Percentiles rank a stretch among this genome's conserved stretches.
phyloP scores from a whole-genome alignment of 2,329 filamentous ascomycete species.

The Verticillium dahliae region DNA sequence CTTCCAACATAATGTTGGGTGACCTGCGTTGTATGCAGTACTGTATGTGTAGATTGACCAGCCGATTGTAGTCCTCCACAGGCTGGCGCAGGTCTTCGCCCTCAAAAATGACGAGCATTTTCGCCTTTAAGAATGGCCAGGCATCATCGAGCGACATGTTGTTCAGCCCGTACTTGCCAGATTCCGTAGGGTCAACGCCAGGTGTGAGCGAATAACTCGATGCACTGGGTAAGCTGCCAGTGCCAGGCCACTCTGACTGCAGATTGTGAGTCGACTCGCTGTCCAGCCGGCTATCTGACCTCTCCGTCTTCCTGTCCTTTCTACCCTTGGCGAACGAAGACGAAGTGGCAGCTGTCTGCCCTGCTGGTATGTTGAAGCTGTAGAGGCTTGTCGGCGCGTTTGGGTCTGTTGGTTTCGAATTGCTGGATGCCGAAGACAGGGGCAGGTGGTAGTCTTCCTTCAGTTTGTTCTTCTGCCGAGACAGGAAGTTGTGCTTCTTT shows the following conservation, averaged over 20 bases:
- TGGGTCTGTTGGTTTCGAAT: conserved; percentile 69
- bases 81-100: conserved; percentile 74
- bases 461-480: conserved; percentile 71
- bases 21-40: conserved; percentile 69
- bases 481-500: conserved; percentile 74
- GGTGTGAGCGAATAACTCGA: conserved; percentile 38
- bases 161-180: conserved; percentile 53
- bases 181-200: conserved; percentile 44
- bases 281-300: conserved; percentile 44
- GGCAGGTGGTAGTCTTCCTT: conserved; percentile 69
- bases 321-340: conserved; percentile 74
- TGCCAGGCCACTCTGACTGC: conserved; percentile 44
- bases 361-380: conserved; percentile 69
- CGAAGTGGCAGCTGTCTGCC: conserved; percentile 55
- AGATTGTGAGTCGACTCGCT: conserved; percentile 39
- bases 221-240: conserved; percentile 37
- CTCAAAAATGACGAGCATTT: conserved; percentile 72
- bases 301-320: conserved; percentile 78
- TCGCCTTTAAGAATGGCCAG: conserved; percentile 73
- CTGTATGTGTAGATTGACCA: conserved; percentile 73
- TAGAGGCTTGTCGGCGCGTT: conserved; percentile 70
- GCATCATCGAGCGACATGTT: conserved; percentile 72
- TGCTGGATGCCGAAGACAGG: conserved; percentile 69
- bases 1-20: conserved; percentile 66
- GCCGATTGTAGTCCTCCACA: conserved; percentile 75